These are phyloP conservation scores for Rutstroemia sydowiana DNA, from an alignment of 2,329 filamentous ascomycete genomes.

Conservation along the genomic window DNA sequence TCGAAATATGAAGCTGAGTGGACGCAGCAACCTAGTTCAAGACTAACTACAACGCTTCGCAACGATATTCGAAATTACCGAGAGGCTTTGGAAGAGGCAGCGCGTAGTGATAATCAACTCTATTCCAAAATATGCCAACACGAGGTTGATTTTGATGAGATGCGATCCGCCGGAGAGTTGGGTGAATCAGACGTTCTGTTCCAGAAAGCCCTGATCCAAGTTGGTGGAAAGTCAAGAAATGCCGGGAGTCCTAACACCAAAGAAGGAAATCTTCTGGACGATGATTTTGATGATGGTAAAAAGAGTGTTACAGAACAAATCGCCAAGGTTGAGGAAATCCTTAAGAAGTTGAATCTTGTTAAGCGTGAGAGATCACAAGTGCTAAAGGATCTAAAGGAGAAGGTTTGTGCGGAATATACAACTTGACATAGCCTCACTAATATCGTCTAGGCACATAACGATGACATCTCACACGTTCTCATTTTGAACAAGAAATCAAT, in stretches of 20 bases:
- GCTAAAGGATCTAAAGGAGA: slow-evolving; percentile 94
- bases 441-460: slow-evolving; percentile 68
- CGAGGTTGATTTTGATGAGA: slow-evolving; percentile 86
- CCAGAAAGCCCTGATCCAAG: slow-evolving; percentile 76
- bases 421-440: slow-evolving; percentile 2
- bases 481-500: slow-evolving; percentile 98
- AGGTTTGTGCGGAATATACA: slow-evolving; percentile 51
- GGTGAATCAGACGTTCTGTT: slow-evolving; percentile 86
- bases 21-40: slow-evolving; percentile 92
- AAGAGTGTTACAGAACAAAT: slow-evolving; percentile 86
- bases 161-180: slow-evolving; percentile 80
- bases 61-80: slow-evolving; percentile 83
- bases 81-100: slow-evolving; percentile 83
- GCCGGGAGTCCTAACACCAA: slow-evolving; percentile 49
- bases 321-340: slow-evolving; percentile 74
- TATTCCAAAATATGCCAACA: slow-evolving; percentile 79
- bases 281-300: slow-evolving; percentile 76
- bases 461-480: slow-evolving; percentile 94
- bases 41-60: slow-evolving; percentile 79
- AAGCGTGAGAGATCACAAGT: slow-evolving; percentile 89
- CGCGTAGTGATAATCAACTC: slow-evolving; percentile 76
- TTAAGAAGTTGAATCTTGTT: slow-evolving; percentile 85
- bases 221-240: slow-evolving; percentile 51
- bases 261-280: slow-evolving; percentile 78
- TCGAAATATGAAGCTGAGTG: slow-evolving; percentile 94